Evolutionary conservation across 2,329 filamentous ascomycete species (phyloP).

Genomic region (Arthrobotrys sinensis): DNA sequence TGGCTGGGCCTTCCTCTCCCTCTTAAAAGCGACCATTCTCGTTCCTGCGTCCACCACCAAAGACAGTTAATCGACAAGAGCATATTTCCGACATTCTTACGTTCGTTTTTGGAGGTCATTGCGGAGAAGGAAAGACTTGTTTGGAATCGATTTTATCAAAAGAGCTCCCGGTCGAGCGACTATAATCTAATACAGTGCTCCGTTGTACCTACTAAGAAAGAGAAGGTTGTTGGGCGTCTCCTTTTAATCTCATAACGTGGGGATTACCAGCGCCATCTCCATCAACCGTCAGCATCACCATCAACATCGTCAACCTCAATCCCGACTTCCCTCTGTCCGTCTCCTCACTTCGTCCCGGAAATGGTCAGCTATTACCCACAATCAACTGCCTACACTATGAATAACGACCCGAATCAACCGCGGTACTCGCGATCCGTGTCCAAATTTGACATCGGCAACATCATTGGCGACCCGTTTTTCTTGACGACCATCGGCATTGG

Average conservation of each 20-base stretch:
- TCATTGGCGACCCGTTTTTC: conserved; percentile 95
- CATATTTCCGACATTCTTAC: conserved; percentile 35
- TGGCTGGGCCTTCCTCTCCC: neutral
- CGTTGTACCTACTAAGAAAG: neutral
- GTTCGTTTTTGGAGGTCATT: conserved; percentile 41
- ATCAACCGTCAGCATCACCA: conserved; percentile 7
- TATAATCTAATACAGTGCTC: neutral
- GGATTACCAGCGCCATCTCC: conserved; percentile 43
- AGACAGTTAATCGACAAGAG: conserved; percentile 30
- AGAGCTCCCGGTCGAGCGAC: conserved; percentile 19
- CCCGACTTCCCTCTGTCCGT: neutral
- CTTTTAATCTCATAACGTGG: conserved; percentile 29
- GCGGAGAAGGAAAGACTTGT: neutral
- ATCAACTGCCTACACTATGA: conserved; percentile 55
- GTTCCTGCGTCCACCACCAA: neutral
- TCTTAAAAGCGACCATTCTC: conserved; percentile 4
- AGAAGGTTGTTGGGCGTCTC: conserved; percentile 7
- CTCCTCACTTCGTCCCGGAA: conserved; percentile 1
- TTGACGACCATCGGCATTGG: conserved; percentile 94
- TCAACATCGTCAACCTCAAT: neutral
- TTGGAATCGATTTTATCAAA: conserved; percentile 5
- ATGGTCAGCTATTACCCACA: conserved; percentile 60
- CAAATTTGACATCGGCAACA: conserved; percentile 85
- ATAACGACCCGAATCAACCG: conserved; percentile 48
- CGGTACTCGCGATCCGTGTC: conserved; percentile 63